A percentile compares a stretch with the other conserved stretches of the same genome.
Evolutionary conservation across 2,329 filamentous ascomycete species (phyloP).

Genomic region (Dryadomyces sulphureus): DNA sequence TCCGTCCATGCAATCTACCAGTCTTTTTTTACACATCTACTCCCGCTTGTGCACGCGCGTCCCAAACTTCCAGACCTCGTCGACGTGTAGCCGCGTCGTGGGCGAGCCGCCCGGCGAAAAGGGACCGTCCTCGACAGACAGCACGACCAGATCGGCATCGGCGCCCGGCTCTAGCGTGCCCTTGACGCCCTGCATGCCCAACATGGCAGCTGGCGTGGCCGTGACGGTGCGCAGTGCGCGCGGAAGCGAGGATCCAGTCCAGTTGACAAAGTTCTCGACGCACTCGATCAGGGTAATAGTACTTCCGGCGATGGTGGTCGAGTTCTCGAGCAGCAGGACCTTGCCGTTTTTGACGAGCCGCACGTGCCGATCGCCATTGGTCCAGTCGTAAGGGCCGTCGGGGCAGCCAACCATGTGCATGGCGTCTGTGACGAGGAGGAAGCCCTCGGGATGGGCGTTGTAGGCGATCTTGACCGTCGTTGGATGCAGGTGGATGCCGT

Average conservation of each 20-base stretch:
- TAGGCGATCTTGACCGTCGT: slow-evolving; percentile 82
- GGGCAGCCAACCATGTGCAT: slow-evolving; percentile 77
- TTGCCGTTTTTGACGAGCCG: slow-evolving; percentile 56
- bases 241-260: slow-evolving; percentile 53
- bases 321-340: slow-evolving; percentile 61
- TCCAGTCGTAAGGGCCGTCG: slow-evolving; percentile 77
- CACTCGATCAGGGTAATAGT: slow-evolving; percentile 67
- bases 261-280: slow-evolving; percentile 65
- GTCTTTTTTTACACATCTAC: background rate
- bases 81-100: slow-evolving; percentile 39
- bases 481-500: slow-evolving; percentile 81
- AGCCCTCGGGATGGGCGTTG: slow-evolving; percentile 69
- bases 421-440: slow-evolving; percentile 83
- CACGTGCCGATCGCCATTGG: slow-evolving; percentile 48
- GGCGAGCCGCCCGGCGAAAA: slow-evolving; percentile 4
- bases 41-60: slow-evolving; percentile 24
- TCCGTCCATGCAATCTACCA: background rate
- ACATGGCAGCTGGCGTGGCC: slow-evolving; percentile 60
- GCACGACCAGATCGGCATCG: slow-evolving; percentile 54
- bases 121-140: slow-evolving; percentile 34
- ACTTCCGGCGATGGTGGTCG: slow-evolving; percentile 63
- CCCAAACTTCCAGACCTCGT: slow-evolving; percentile 73
- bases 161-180: slow-evolving; percentile 48
- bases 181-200: slow-evolving; percentile 52
- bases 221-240: slow-evolving; percentile 61